phyloP scores from a whole-genome alignment of 2,329 filamentous ascomycete genomes.

The Exophiala spinifera region DNA sequence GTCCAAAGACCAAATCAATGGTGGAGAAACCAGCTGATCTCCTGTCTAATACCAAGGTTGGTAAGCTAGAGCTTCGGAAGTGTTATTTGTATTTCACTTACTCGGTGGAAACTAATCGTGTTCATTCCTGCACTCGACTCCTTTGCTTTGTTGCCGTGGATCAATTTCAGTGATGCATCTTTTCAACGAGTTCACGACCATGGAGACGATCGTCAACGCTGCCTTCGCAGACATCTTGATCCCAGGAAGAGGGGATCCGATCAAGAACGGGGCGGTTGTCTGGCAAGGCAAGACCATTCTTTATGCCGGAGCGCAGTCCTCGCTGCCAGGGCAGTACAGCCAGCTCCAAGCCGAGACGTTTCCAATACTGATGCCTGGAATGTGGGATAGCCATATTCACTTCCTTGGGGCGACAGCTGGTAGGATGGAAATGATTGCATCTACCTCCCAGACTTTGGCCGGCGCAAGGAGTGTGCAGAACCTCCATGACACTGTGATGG shows the following conservation, averaged over 20 bases:
- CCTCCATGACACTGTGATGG: constrained; percentile 41
- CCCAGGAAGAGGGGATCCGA: constrained; percentile 45
- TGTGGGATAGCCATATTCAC: constrained; percentile 54
- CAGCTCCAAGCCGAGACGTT: constrained; percentile 32
- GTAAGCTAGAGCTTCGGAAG: too few relatives aligned
- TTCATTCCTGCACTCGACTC: too few relatives aligned
- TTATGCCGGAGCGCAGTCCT: constrained; percentile 38
- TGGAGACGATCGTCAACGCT: too few relatives aligned
- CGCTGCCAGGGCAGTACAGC: constrained; percentile 36
- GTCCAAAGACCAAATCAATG: too few relatives aligned
- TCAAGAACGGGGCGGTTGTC: constrained; percentile 40
- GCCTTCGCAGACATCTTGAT: too few relatives aligned
- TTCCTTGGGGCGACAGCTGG: constrained; percentile 37
- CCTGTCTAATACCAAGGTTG: too few relatives aligned
- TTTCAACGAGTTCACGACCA: too few relatives aligned
- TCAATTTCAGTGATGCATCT: too few relatives aligned
- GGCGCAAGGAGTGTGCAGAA: constrained; percentile 44
- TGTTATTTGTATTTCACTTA: too few relatives aligned
- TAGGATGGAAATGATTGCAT: constrained; percentile 14
- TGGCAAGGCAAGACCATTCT: constrained; percentile 39
- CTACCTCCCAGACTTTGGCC: constrained; percentile 33
- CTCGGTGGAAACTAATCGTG: too few relatives aligned
- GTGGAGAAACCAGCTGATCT: too few relatives aligned
- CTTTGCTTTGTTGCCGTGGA: too few relatives aligned
- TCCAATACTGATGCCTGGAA: constrained; percentile 48